Evolutionary conservation across 2,329 filamentous ascomycete species (phyloP).

Genomic region (Beauveria medogensis): DNA sequence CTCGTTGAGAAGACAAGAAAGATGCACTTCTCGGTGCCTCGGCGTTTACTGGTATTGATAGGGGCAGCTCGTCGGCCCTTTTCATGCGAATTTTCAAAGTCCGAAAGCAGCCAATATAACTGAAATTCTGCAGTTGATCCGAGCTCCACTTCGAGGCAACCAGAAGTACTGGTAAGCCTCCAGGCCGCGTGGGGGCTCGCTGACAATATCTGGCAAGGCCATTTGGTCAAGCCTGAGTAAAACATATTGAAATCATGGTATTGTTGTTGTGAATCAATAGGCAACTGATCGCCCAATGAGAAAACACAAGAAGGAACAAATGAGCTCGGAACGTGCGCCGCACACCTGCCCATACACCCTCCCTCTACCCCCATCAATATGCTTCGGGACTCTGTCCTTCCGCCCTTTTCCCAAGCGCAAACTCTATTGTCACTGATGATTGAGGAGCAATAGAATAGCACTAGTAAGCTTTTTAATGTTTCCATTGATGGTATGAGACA

Average conservation of each 20-base stretch:
- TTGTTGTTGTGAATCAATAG: background rate
- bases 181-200: no score
- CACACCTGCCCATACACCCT: background rate
- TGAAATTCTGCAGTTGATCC: background rate
- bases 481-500: no score
- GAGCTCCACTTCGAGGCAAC: background rate
- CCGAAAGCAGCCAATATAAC: background rate
- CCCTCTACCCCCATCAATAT: background rate
- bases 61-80: background rate
- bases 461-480: no score
- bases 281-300: no score
- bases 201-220: no score
- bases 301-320: no score
- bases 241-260: background rate
- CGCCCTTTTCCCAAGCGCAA: conserved; percentile 3
- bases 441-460: background rate
- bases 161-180: no score
- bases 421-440: conserved; percentile 5
- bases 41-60: background rate
- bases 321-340: background rate
- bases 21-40: no score
- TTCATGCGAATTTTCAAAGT: background rate
- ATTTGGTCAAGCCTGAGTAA: no score
- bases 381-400: background rate
- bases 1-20: background rate